phyloP scores from a whole-genome alignment of 148 eudicot genomes.

The Pharnaceum exiguum region DNA sequence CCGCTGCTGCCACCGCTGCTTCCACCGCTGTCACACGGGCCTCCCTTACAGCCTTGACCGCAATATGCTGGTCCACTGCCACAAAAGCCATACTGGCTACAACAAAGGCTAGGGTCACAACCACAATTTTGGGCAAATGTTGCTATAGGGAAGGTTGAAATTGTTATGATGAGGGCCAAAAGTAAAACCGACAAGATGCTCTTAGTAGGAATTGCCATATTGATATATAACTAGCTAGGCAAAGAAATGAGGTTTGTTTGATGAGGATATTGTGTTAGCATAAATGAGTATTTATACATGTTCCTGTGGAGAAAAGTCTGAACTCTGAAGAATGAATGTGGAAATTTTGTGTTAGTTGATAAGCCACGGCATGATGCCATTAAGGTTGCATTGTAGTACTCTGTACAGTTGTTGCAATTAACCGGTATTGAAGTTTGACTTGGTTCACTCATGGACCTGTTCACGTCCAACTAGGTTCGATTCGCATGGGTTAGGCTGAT shows the following conservation, averaged over 20 bases:
- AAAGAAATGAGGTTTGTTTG: no score
- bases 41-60: slow-evolving; percentile 37
- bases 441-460: background rate
- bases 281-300: slow-evolving; percentile 19
- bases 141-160: slow-evolving; percentile 13
- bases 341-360: background rate
- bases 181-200: background rate
- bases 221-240: background rate
- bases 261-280: slow-evolving; percentile 9
- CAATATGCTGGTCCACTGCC: slow-evolving; percentile 33
- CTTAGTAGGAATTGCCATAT: slow-evolving; percentile 7
- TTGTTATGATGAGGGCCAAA: slow-evolving; percentile 13
- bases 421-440: background rate
- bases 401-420: background rate
- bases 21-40: slow-evolving; percentile 27
- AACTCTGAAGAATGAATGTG: background rate
- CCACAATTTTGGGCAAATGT: slow-evolving; percentile 39
- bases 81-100: slow-evolving; percentile 45
- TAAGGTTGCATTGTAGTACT: background rate
- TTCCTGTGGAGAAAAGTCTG: slow-evolving; percentile 15
- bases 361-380: slow-evolving; percentile 11
- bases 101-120: slow-evolving; percentile 34
- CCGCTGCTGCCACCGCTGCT: slow-evolving; percentile 5
- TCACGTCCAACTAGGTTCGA: no score
- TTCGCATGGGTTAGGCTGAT: no score